Evolutionary conservation across 2,329 filamentous ascomycete species (phyloP), one percentile per base, ranked within the genome.

Genomic region (Eutypa lata): DNA sequence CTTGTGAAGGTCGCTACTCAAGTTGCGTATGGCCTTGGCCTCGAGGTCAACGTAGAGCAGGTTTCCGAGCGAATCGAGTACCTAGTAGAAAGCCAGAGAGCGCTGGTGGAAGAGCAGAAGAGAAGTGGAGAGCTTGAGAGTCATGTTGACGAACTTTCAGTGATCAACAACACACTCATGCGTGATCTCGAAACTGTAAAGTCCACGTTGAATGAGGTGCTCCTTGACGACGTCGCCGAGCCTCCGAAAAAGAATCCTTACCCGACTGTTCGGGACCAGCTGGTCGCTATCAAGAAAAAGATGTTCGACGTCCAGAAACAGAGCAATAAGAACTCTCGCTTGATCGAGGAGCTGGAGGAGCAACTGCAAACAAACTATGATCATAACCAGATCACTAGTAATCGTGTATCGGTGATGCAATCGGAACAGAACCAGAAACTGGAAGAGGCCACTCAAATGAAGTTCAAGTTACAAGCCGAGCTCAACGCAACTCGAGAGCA

Each of bases 341-440:
- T 99, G 13, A 90, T 99, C 8, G 91, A 97, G 69, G 93, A 99
- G 73, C 85, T 99, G 5, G 94, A 99, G 72, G 93, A 97, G 64
- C 94, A 99, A 71, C 84, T 99, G 50, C 92, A 93, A 67, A 90
- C 82, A 68, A 97, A 94, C 73, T 99, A 91, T 71, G 94, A 99
- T 66, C 90, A 96, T 68, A 91, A 93, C 55, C 90, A 97, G 66
- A 78, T 84, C 54, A 86, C 87, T 13, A 91, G 84, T 70, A 96
- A 96, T 73, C 86, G 93, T 50, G 76, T 97, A 50, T 97, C 92
- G 49, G 87, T 89, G 47, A 78, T 93, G 47, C 87, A 91, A 66
- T 83, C 84, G 18, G 89, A 92, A 71, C 86, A 88, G 47, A 83
- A 86, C 55, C 78, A 80, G 49, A 86, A 92, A 63, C 73, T 96